phyloP scores from a whole-genome alignment of 371 early-diverging fungal species.

The Mortierella sp. region DNA sequence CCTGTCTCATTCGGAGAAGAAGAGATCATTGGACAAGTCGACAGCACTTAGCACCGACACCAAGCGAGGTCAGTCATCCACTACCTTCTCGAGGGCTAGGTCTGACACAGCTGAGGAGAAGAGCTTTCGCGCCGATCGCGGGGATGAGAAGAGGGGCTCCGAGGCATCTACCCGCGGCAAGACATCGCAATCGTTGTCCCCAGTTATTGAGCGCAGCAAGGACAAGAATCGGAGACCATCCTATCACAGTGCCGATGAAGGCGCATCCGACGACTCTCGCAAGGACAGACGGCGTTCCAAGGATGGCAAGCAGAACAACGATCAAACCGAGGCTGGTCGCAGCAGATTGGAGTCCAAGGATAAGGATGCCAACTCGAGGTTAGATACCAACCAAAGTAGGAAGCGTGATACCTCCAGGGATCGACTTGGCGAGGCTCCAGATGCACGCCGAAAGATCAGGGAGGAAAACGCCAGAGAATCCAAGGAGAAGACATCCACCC shows the following conservation, averaged over 20 bases:
- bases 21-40: slow-evolving; percentile 17
- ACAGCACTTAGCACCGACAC: not conserved
- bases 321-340: slow-evolving; percentile 7
- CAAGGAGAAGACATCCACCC: slow-evolving; percentile 25
- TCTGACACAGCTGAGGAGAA: slow-evolving; percentile 19
- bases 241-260: slow-evolving; percentile 44
- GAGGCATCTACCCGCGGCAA: slow-evolving; percentile 18
- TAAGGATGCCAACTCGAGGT: slow-evolving; percentile 14
- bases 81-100: slow-evolving; percentile 7
- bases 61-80: not conserved
- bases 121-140: slow-evolving; percentile 13
- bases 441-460: slow-evolving; percentile 25
- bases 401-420: slow-evolving; percentile 27
- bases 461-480: slow-evolving; percentile 27
- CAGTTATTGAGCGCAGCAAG: slow-evolving; percentile 29
- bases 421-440: slow-evolving; percentile 8
- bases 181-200: slow-evolving; percentile 37
- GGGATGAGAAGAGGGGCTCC: slow-evolving; percentile 16
- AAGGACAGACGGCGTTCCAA: slow-evolving; percentile 19
- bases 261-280: slow-evolving; percentile 16
- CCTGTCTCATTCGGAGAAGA: slow-evolving; percentile 16
- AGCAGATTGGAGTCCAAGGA: slow-evolving; percentile 37
- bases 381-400: slow-evolving; percentile 2
- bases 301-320: slow-evolving; percentile 18
- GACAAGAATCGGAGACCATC: slow-evolving; percentile 18